Conservation (phyloP, 257 asterid genomes). For the Gentiana straminea region DNA sequence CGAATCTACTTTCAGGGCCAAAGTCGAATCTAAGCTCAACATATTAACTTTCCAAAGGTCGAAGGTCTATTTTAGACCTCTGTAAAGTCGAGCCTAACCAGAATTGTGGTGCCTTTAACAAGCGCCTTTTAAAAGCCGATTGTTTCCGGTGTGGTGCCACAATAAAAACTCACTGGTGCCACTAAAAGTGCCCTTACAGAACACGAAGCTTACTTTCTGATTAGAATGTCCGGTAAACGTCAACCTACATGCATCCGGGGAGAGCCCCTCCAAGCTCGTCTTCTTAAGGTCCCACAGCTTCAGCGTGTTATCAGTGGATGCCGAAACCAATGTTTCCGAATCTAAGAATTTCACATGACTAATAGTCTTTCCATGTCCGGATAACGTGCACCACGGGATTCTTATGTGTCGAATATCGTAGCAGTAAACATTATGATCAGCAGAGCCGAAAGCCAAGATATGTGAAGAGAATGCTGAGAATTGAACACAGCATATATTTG, state of each 20-base stretch:
- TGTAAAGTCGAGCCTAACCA: too few species aligned
- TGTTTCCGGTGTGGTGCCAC: too few species aligned
- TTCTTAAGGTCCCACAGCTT: conserved; percentile 90
- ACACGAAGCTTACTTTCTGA: conserved; percentile 42
- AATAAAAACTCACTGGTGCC: too few species aligned
- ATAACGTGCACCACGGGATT: conserved; percentile 70
- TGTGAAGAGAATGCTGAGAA: conserved; percentile 61
- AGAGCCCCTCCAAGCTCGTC: conserved; percentile 39
- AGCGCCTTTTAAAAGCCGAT: too few species aligned
- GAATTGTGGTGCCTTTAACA: too few species aligned
- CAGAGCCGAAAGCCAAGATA: conserved; percentile 68
- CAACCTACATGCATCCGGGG: conserved; percentile 52
- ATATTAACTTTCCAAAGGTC: too few species aligned
- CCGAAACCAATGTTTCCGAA: conserved; percentile 62
- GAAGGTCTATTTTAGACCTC: too few species aligned
- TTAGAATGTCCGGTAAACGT: conserved; percentile 82
- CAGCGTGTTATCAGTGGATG: conserved; percentile 86
- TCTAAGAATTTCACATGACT: conserved; percentile 71
- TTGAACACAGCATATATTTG: conserved; percentile 79
- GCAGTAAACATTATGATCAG: conserved; percentile 75
- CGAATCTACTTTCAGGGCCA: too few species aligned
- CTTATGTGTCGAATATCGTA: conserved; percentile 76
- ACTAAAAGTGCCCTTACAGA: too few species aligned
- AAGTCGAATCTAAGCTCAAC: too few species aligned
- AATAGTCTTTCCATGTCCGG: conserved; percentile 78